phyloP scores from a whole-genome alignment of 495 filamentous ascomycete genomes.

The Penicillium riverlandense region DNA sequence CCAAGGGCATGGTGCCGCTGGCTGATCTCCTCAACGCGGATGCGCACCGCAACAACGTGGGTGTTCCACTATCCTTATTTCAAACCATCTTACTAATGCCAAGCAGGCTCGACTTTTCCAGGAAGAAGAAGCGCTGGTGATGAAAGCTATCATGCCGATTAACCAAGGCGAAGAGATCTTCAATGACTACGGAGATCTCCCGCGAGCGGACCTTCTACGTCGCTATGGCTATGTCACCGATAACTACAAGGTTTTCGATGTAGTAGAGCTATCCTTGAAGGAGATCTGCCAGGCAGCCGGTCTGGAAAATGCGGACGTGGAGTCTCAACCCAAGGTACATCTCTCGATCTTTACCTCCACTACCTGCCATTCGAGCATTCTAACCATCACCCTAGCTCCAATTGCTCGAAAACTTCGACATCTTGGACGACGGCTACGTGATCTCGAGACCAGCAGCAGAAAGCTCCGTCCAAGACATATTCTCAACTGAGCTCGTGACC shows the following conservation, averaged over 20 bases:
- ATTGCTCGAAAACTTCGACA: conserved; percentile 41
- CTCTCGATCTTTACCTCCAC: conserved; percentile 14
- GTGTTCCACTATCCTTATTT: conserved; percentile 7
- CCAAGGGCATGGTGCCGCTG: conserved; percentile 86
- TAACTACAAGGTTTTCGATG: conserved; percentile 71
- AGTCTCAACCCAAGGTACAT: conserved; percentile 39
- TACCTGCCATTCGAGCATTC: neutral
- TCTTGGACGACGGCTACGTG: conserved; percentile 51
- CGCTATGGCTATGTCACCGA: conserved; percentile 84
- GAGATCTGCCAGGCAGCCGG: conserved; percentile 45
- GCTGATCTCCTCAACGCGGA: conserved; percentile 93
- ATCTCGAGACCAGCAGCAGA: conserved; percentile 31
- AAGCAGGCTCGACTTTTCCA: conserved; percentile 61
- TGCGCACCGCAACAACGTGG: conserved; percentile 70
- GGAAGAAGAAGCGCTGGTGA: conserved; percentile 54
- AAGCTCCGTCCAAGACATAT: conserved; percentile 28
- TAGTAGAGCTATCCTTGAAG: conserved; percentile 63
- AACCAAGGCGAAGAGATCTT: conserved; percentile 70
- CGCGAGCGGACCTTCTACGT: conserved; percentile 73
- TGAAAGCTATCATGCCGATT: conserved; percentile 61
- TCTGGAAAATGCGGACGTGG: conserved; percentile 29
- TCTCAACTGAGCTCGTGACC: conserved; percentile 42
- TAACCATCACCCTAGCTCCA: conserved; percentile 23
- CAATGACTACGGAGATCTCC: conserved; percentile 85
- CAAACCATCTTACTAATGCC: neutral